Evolutionary conservation across 177 flowering plant genomes (phyloP).

Genomic region (Vitis hybrid): DNA sequence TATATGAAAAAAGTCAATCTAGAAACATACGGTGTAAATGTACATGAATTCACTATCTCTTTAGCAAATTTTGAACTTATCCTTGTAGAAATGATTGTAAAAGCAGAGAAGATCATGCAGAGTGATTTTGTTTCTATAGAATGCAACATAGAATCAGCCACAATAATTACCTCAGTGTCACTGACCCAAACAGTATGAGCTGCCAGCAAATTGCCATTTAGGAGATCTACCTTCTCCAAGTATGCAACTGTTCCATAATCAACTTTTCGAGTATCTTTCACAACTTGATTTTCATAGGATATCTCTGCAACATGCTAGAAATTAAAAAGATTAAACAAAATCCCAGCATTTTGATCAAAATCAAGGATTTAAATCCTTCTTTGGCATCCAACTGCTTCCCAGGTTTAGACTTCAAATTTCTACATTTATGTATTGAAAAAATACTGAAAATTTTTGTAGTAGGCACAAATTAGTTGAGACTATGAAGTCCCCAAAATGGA

Average conservation of each 20-base stretch:
- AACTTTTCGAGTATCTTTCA: constrained; percentile 48
- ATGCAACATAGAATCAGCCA: background rate
- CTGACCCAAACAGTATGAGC: constrained; percentile 87
- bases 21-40: background rate
- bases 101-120: background rate
- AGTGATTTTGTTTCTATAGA: background rate
- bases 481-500: too few relatives aligned
- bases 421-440: too few relatives aligned
- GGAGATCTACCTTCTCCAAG: constrained; percentile 70
- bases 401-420: too few relatives aligned
- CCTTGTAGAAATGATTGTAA: background rate
- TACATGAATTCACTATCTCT: background rate
- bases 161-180: constrained; percentile 53
- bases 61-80: background rate
- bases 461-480: too few relatives aligned
- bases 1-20: background rate
- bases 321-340: constrained; percentile 10
- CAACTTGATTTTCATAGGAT: constrained; percentile 73
- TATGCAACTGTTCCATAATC: constrained; percentile 86
- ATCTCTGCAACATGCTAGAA: constrained; percentile 90
- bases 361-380: too few relatives aligned
- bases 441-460: too few relatives aligned
- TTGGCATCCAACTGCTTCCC: too few relatives aligned
- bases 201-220: constrained; percentile 68
- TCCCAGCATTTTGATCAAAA: too few relatives aligned